Evolutionary conservation across 345 rosid genomes (phyloP).

Genomic region (Mercurialis annua): DNA sequence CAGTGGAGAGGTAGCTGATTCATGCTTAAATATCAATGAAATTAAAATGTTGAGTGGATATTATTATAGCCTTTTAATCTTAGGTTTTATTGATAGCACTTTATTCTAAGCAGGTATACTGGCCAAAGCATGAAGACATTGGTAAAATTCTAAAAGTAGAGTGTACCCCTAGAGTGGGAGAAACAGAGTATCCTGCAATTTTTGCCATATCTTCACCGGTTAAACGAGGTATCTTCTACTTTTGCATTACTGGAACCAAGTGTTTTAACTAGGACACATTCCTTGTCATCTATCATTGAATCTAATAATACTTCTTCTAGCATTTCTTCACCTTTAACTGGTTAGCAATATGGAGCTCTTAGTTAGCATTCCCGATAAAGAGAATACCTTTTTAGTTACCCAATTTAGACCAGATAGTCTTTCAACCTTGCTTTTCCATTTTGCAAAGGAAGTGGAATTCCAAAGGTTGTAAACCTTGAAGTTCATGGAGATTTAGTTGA

Average conservation of each 20-base stretch:
- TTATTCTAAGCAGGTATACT: slow-evolving; percentile 57
- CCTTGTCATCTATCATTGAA: neutral
- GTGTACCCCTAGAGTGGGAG: slow-evolving; percentile 66
- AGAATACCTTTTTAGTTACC: neutral
- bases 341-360: neutral
- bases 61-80: neutral
- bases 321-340: neutral
- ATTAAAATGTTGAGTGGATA: neutral
- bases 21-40: slow-evolving; percentile 1
- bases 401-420: slow-evolving; percentile 9
- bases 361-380: neutral
- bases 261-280: slow-evolving; percentile 7
- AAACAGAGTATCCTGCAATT: slow-evolving; percentile 65
- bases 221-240: slow-evolving; percentile 52
- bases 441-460: slow-evolving; percentile 76
- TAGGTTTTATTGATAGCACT: slow-evolving; percentile 9
- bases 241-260: slow-evolving; percentile 10
- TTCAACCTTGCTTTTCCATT: slow-evolving; percentile 14
- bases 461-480: slow-evolving; percentile 88
- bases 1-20: slow-evolving; percentile 60
- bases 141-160: slow-evolving; percentile 73
- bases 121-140: slow-evolving; percentile 89
- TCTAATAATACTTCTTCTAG: neutral
- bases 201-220: slow-evolving; percentile 83
- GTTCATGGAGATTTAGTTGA: slow-evolving; percentile 81